A percentile compares a stretch with the other conserved stretches of the same genome.
phyloP scores from a whole-genome alignment of 441 rosid genomes.

The Dalechampia spathulata region DNA sequence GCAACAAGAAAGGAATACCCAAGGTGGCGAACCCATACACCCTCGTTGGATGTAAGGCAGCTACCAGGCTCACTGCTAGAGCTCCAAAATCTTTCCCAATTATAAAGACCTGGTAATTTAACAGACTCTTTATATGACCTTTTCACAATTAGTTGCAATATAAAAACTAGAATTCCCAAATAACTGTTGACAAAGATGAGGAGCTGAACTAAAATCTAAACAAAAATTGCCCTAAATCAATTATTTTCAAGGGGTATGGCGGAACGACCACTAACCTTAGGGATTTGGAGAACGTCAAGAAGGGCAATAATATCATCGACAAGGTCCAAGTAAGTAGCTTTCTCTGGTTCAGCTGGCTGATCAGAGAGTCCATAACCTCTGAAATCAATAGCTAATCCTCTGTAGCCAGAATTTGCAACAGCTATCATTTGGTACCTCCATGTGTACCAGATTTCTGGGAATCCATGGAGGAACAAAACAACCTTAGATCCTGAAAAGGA shows the following conservation, averaged over 20 bases:
- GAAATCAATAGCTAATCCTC: conserved; percentile 19
- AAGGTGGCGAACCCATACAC: conserved; percentile 13
- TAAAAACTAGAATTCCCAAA: too few species aligned
- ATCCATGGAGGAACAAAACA: conserved; percentile 24
- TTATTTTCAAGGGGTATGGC: too few species aligned
- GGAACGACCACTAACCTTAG: conserved; percentile 8
- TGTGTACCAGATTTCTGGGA: conserved; percentile 25
- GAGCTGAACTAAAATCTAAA: too few species aligned
- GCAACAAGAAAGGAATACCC: conserved; percentile 23
- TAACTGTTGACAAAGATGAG: too few species aligned
- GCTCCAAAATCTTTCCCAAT: conserved; percentile 23
- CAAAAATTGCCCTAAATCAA: too few species aligned
- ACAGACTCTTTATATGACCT: too few species aligned
- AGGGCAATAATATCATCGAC: conserved; percentile 16
- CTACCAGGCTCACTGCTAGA: conserved; percentile 2
- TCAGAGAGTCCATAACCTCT: conserved; percentile 27
- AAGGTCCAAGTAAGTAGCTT: conserved; percentile 13
- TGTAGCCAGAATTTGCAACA: conserved; percentile 19
- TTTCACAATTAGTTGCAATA: too few species aligned
- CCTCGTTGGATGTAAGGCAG: conserved; percentile 12
- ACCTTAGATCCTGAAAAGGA: conserved; percentile 15
- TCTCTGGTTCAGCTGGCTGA: conserved; percentile 20
- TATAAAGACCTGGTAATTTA: conserved; percentile 16
- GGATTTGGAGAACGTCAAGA: conserved; percentile 18
- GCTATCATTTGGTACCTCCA: conserved; percentile 28